Evolutionary conservation across 2,329 filamentous ascomycete genomes (phyloP), one percentile per base, ranked within the genome.

Genomic region (Ophiostoma australiae): DNA sequence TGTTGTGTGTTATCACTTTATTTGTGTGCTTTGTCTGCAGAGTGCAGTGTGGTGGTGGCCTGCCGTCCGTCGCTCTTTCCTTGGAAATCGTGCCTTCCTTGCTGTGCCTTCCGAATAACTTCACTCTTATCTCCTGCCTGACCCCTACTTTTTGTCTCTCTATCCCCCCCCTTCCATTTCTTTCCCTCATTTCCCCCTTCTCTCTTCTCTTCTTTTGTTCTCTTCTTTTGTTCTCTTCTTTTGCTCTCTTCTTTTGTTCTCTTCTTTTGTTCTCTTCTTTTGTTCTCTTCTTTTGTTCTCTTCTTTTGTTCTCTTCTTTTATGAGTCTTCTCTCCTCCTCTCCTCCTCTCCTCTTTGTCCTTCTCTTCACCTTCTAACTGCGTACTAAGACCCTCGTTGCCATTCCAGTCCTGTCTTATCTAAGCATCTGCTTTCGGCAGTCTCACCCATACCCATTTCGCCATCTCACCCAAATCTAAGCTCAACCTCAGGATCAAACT

Each of bases 361-460:
- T 35, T 35, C 0, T 63, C 58, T 20, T 48, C 44, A 17, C 3
- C 27, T n/a, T n/a, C n/a, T 31, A 31, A 3, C 27, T 31, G 27
- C 27, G 27, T 31, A 31, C 27, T 31, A 31, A 31, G 27, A 31
- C 27, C 27, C 27, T 31, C 63, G 39, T 15, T 37, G n/a, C 35
- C 48, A 23, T 39, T 35, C n/a, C 55, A 27, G 44, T 48, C 13
- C 44, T 48, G 44, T 15, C 15, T 48, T 48, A 48, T 48, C 44
- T 48, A 8, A 31, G 23, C 61, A 23, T 48, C 72, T 72, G 70
- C 23, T 72, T 71, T 48, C 70, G 70, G 70, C 67, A 6, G 73
- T 72, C 70, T 70, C 67, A n/a, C n/a, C n/a, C n/a, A 31, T 31
- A 73, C 70, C 68, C 58, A 20, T 65, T 15, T 61, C 58, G 55